Evolutionary conservation across 176 grass and related monocot genomes (phyloP), one percentile per base, ranked within the genome.

Genomic region (Oryza coarctata): DNA sequence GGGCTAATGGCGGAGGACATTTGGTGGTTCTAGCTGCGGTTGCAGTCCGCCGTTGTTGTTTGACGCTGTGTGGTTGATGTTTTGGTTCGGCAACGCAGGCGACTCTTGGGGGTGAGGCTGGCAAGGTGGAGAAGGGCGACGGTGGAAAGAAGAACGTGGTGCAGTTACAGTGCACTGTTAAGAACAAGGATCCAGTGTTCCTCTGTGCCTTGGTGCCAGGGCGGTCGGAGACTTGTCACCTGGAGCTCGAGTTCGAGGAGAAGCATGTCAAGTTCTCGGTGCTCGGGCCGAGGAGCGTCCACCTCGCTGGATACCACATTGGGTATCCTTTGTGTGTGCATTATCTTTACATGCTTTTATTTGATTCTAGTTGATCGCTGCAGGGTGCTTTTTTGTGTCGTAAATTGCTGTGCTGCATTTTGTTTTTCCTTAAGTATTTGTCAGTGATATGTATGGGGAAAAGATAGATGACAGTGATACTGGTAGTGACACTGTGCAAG

Each of bases 241-340:
- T 99, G 71, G 91, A 99, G 68, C 66, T 99, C 0, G 93, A 99
- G 80, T 99, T 99, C 32, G 93, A 99, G 41, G 97, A 97, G 86
- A 82, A 90, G 36, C n/a, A 71, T 1, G 93, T 94, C 29, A 77
- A 87, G 23, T 88, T 96, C 80, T 96, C 93, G 0, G 97, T 99
- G 39, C 38, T 95, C 9, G 97, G 93, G 28, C 67, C 70, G 18
- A 93, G 80, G 80, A 90, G 89, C 17, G 57, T 94, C 14, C 85
- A 99, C 62, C 85, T 99, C 1, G 75, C 80, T 44, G 93, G 97
- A 68, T 99, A 94, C 75, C 94, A 88, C 68, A 25, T 90, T 14
- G 26, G 45, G 97, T 99, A 99, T 94, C 87, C 91, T 95, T 84
- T 62, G 18, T 55, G 18, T 4, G 23, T 50, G 43, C n/a, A 11